A percentile compares a stretch with the other conserved stretches of the same genome.
phyloP scores from a whole-genome alignment of 1,284 basidiomycete species.

The Laetiporus sulphureus region DNA sequence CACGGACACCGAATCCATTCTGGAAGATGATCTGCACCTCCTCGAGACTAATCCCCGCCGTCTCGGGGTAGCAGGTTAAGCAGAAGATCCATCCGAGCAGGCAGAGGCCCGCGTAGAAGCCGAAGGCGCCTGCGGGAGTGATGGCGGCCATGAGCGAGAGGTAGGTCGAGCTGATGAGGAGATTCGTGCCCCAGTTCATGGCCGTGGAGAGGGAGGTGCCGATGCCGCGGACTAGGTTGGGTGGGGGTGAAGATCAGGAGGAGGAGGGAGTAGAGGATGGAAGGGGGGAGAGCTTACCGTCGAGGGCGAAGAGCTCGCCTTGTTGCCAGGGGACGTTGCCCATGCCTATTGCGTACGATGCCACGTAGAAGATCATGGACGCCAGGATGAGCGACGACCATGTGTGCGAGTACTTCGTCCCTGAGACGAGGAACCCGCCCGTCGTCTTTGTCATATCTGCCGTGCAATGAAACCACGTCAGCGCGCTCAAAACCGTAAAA shows the following conservation, averaged over 20 bases:
- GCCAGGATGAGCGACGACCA: constrained; percentile 70
- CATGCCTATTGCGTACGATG: constrained; percentile 73
- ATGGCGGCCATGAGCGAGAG: constrained; percentile 72
- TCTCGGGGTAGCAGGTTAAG: constrained; percentile 70
- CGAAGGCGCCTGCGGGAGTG: constrained; percentile 75
- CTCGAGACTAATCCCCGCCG: constrained; percentile 68
- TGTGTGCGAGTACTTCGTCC: constrained; percentile 52
- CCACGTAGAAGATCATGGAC: constrained; percentile 79
- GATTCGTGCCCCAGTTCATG: constrained; percentile 77
- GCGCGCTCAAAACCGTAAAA: too few species aligned
- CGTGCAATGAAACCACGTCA: neutral
- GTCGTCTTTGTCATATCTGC: constrained; percentile 65
- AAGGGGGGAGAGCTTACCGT: too few species aligned
- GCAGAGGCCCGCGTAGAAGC: constrained; percentile 75
- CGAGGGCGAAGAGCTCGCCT: constrained; percentile 75
- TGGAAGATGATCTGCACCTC: constrained; percentile 63
- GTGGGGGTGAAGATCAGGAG: too few species aligned
- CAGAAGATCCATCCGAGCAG: constrained; percentile 67
- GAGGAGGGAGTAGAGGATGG: too few species aligned
- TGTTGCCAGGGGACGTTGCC: constrained; percentile 87
- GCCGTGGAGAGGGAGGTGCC: constrained; percentile 78
- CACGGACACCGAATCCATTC: constrained; percentile 50
- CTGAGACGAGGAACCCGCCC: constrained; percentile 57
- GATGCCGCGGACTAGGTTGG: constrained; percentile 78
- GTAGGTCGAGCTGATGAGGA: constrained; percentile 75